Percentiles rank a stretch among this genome's conserved stretches.
phyloP scores from a whole-genome alignment of 345 rosid species.

The Gossypium raimondii region DNA sequence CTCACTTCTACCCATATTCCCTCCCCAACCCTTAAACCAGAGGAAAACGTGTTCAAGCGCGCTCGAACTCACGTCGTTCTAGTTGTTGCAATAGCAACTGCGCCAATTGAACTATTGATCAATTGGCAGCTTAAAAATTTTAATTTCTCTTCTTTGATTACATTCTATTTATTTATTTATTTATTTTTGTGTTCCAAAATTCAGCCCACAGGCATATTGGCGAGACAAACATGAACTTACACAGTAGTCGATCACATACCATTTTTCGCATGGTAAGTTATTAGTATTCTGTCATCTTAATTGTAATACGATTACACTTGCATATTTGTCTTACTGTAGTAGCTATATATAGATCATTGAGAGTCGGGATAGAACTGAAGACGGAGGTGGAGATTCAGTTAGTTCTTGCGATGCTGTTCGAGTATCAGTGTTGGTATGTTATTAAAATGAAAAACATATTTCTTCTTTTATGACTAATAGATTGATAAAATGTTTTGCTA shows the following conservation, averaged over 20 bases:
- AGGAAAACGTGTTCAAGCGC: no score
- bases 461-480: not conserved
- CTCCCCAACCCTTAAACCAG: no score
- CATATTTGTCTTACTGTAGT: slow-evolving; percentile 15
- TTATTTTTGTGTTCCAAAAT: slow-evolving; percentile 16
- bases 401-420: slow-evolving; percentile 89
- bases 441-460: not conserved
- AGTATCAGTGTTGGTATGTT: slow-evolving; percentile 83
- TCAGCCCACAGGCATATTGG: slow-evolving; percentile 96
- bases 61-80: no score
- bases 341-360: slow-evolving; percentile 64
- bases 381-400: slow-evolving; percentile 32
- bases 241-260: slow-evolving; percentile 95
- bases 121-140: not conserved
- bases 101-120: no score
- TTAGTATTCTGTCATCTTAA: slow-evolving; percentile 1
- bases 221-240: slow-evolving; percentile 88
- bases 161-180: not conserved
- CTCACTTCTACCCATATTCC: no score
- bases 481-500: not conserved
- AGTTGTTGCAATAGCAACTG: no score
- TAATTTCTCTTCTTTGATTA: not conserved
- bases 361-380: slow-evolving; percentile 81
- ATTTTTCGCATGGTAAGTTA: slow-evolving; percentile 87
- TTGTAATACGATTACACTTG: slow-evolving; percentile 12